Base-by-base conservation (phyloP, 2,329 filamentous ascomycete genomes). In the Exophiala spinifera region DNA sequence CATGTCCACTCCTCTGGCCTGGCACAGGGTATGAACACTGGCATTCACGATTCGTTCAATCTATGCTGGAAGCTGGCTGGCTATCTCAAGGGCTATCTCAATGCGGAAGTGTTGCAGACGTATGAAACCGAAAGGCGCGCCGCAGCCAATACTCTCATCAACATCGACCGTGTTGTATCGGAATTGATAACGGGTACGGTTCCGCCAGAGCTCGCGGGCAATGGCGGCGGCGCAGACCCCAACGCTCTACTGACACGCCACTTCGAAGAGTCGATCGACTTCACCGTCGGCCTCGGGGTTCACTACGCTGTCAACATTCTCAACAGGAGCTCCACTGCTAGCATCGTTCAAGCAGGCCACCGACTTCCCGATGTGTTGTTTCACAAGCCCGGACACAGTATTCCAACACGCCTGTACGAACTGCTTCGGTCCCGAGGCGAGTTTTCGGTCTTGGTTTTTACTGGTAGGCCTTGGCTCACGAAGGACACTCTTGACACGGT, bases 1-100 rank as follows among this genome's bases (percentile, higher is more conserved):
- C 70, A 72, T 55, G 60, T 54, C 15, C 63, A 67, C 21, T 66
- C 68, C 7, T 67, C 68, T 0, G 66, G 62, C 53, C 66, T 65
- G 5, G 69, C 64, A 2, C 61, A 70, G 13, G 69, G 69, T 3
- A 49, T 67, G 46, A 72, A 72, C 50, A 69, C 67, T 0, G 68
- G 68, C 2, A 60, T 71, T 1, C 65, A 69, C 49, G 69, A 72
- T 46, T 65, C 62, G 1, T 60, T 67, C n/a, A 71, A 71, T 46
- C 61, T 72, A 2, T 58, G 64, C 2, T 72, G 69, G 69, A 72
- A 71, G 51, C 56, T 70, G 1, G 59, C 59, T 7, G 48, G 65
- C 7, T 64, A 56, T 1, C 44, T 68, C 17, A 42, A 19, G 4
- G 39, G 39, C 15, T 14, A 20, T 19, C 17, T 21, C 39, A 42